A percentile compares a stretch with the other conserved stretches of the same genome.
Conservation (phyloP, 2,329 filamentous ascomycete genomes). For the Dactylella cylindrospora region DNA sequence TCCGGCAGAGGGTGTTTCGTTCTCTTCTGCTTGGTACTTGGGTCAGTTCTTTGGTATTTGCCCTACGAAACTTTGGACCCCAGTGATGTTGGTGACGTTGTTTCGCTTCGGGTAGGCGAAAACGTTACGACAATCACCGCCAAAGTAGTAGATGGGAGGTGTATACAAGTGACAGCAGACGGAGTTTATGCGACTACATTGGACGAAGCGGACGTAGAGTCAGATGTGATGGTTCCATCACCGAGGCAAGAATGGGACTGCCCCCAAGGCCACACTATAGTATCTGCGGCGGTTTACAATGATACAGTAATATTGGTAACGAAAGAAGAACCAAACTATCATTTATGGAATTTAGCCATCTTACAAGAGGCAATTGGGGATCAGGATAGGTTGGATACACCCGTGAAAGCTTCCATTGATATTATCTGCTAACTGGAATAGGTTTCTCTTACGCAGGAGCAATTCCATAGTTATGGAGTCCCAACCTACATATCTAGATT, state of each 20-base stretch:
- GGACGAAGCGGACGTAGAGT: slow-evolving; percentile 29
- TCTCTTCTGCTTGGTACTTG: slow-evolving; percentile 18
- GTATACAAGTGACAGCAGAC: slow-evolving; percentile 25
- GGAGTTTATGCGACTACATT: slow-evolving; percentile 33
- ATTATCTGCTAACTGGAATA: background rate
- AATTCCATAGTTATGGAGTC: slow-evolving; percentile 13
- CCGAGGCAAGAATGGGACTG: slow-evolving; percentile 40
- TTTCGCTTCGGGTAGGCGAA: slow-evolving; percentile 24
- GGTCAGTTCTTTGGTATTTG: slow-evolving; percentile 26
- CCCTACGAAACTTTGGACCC: slow-evolving; percentile 21
- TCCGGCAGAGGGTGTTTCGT: slow-evolving; percentile 23
- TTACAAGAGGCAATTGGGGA: slow-evolving; percentile 16
- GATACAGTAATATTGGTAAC: slow-evolving; percentile 21
- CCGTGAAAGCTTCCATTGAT: background rate
- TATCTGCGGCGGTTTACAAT: slow-evolving; percentile 9
- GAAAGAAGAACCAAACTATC: slow-evolving; percentile 3
- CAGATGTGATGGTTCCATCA: slow-evolving; percentile 20
- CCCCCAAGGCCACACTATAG: slow-evolving; percentile 11
- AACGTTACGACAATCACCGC: slow-evolving; percentile 17
- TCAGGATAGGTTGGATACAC: slow-evolving; percentile 17
- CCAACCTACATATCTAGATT: slow-evolving; percentile 28
- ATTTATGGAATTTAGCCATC: slow-evolving; percentile 37
- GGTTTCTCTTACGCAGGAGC: slow-evolving; percentile 15
- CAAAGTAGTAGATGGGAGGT: slow-evolving; percentile 13
- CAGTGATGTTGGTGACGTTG: slow-evolving; percentile 22